phyloP scores from a whole-genome alignment of 768 basidiomycete species.

The Tylopilus subfusipes region DNA sequence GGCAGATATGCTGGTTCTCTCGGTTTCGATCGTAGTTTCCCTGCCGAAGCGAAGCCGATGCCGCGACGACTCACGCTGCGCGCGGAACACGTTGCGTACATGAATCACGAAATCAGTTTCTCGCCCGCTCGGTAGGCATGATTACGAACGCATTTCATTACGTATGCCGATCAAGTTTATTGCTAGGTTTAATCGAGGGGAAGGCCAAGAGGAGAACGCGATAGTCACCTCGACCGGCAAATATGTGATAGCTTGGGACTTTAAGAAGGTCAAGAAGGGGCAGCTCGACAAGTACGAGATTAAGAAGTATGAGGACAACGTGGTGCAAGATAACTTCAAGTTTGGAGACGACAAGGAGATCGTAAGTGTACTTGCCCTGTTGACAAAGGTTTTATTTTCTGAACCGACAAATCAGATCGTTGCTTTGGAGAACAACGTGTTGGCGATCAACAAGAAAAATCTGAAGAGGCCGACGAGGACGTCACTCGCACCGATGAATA shows the following conservation, averaged over 20 bases:
- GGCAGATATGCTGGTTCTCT: slow-evolving; percentile 78
- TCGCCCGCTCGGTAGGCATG: slow-evolving; percentile 80
- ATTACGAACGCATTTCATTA: background rate
- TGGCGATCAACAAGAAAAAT: slow-evolving; percentile 92
- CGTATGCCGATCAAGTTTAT: slow-evolving; percentile 4
- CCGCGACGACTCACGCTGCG: slow-evolving; percentile 85
- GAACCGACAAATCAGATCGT: slow-evolving; percentile 66
- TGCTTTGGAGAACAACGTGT: slow-evolving; percentile 89
- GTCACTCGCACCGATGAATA: slow-evolving; percentile 53
- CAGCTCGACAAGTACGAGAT: slow-evolving; percentile 90
- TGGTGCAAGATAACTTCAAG: slow-evolving; percentile 97
- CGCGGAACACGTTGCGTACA: slow-evolving; percentile 90
- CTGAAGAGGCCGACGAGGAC: slow-evolving; percentile 78
- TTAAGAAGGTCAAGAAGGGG: slow-evolving; percentile 92
- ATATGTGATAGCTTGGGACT: slow-evolving; percentile 97
- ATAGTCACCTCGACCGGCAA: slow-evolving; percentile 93
- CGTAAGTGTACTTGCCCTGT: slow-evolving; percentile 42
- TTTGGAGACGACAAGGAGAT: slow-evolving; percentile 98
- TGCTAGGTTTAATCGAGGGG: slow-evolving; percentile 85
- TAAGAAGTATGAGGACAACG: slow-evolving; percentile 91
- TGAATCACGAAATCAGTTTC: slow-evolving; percentile 83
- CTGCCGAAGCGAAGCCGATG: slow-evolving; percentile 88
- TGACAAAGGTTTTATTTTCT: background rate
- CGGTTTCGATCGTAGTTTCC: slow-evolving; percentile 95
- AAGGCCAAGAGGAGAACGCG: slow-evolving; percentile 86